Evolutionary conservation across 331 rosid species (phyloP).

Genomic region (Spiraea crenata): DNA sequence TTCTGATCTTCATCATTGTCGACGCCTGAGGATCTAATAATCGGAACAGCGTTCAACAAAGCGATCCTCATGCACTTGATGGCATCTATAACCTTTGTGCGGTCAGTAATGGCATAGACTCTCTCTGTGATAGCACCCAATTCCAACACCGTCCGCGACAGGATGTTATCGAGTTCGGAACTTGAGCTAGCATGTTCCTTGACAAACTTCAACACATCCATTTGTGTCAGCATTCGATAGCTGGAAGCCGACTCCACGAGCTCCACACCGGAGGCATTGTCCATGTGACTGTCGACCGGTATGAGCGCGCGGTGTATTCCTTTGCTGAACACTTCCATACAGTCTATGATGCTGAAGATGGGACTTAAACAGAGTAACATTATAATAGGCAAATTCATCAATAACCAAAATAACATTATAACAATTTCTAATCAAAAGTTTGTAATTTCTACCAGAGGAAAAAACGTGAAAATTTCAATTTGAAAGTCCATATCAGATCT

Average conservation of each 20-base stretch:
- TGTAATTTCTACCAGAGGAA: too few species aligned
- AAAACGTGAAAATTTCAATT: too few species aligned
- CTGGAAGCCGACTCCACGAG: slow-evolving; percentile 65
- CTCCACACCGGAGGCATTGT: slow-evolving; percentile 56
- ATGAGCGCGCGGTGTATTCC: slow-evolving; percentile 84
- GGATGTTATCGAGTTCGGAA: slow-evolving; percentile 22
- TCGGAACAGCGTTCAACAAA: slow-evolving; percentile 74
- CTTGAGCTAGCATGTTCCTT: slow-evolving; percentile 29
- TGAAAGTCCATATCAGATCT: too few species aligned
- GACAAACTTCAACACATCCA: slow-evolving; percentile 69
- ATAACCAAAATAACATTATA: neutral
- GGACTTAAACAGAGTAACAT: neutral
- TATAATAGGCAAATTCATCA: neutral
- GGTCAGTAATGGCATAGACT: slow-evolving; percentile 64
- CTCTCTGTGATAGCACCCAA: slow-evolving; percentile 48
- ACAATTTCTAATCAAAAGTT: too few species aligned
- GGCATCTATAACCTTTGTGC: slow-evolving; percentile 61
- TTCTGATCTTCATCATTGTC: slow-evolving; percentile 44
- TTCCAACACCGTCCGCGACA: slow-evolving; percentile 36
- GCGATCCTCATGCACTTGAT: slow-evolving; percentile 62
- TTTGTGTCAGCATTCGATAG: slow-evolving; percentile 74
- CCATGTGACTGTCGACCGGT: slow-evolving; percentile 56
- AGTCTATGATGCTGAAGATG: slow-evolving; percentile 55
- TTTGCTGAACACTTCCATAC: slow-evolving; percentile 94
- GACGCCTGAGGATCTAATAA: slow-evolving; percentile 41